These are phyloP conservation scores for Selenicereus undatus DNA, from an alignment of 148 eudicot species.

Conservation along the genomic window DNA sequence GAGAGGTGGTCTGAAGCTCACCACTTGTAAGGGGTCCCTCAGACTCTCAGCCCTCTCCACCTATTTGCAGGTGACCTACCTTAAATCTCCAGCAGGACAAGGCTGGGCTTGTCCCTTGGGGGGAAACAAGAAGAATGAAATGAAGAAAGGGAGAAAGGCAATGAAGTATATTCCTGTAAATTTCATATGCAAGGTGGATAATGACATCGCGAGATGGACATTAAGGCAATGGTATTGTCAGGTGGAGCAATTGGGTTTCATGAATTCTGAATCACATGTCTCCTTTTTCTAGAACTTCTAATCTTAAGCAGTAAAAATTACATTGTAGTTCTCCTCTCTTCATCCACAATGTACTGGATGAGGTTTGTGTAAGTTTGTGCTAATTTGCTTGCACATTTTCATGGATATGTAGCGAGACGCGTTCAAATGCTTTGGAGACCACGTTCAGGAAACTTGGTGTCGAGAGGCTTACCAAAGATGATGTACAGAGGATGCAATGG, in stretches of 20 bases:
- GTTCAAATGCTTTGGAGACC: conserved; percentile 62
- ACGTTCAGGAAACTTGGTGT: conserved; percentile 83
- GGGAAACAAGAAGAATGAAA: too few relatives aligned
- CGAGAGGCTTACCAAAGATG: conserved; percentile 82
- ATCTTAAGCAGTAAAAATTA: not conserved
- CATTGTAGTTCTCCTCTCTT: not conserved
- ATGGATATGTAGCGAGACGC: conserved; percentile 58
- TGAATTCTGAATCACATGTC: not conserved
- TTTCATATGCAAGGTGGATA: not conserved
- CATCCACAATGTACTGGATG: not conserved
- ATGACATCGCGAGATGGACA: not conserved
- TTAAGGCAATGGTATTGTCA: not conserved
- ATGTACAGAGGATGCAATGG: conserved; percentile 97
- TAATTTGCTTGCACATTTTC: not conserved
- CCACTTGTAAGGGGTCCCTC: too few relatives aligned
- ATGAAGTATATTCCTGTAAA: not conserved
- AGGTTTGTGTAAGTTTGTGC: not conserved
- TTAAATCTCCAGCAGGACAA: not conserved
- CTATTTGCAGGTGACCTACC: too few relatives aligned
- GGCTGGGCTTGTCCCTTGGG: not conserved
- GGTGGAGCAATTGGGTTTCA: not conserved
- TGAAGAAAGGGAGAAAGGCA: too few relatives aligned
- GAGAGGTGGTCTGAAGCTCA: too few relatives aligned
- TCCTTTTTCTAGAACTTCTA: not conserved
- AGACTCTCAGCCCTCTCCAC: too few relatives aligned